Conservation (phyloP, 2,329 filamentous ascomycete genomes). For the Cercospora brassicicola region DNA sequence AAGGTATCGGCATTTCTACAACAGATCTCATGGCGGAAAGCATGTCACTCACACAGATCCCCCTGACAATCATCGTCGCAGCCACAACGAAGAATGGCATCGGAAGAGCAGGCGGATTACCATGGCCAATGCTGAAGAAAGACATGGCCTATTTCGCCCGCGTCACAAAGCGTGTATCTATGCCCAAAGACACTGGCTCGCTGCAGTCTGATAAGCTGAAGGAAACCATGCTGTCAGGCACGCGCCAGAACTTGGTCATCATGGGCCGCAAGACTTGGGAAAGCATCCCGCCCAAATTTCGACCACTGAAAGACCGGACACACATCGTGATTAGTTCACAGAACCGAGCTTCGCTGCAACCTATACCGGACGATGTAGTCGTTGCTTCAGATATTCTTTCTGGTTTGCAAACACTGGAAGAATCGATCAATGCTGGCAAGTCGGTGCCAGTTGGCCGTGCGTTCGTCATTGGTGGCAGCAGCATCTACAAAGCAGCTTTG, state of each 20-base stretch:
- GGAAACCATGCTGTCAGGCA: slow-evolving; percentile 23
- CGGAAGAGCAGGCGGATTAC: slow-evolving; percentile 72
- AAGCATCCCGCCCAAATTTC: slow-evolving; percentile 74
- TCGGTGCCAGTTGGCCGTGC: slow-evolving; percentile 54
- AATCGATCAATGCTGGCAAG: slow-evolving; percentile 29
- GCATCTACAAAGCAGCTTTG: slow-evolving; percentile 77
- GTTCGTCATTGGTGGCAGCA: slow-evolving; percentile 87
- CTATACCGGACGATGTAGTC: slow-evolving; percentile 51
- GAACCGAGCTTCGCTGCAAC: slow-evolving; percentile 24
- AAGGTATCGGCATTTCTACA: neutral
- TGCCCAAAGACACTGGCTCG: slow-evolving; percentile 46
- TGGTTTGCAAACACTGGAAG: slow-evolving; percentile 38
- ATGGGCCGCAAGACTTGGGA: slow-evolving; percentile 99
- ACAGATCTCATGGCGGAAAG: slow-evolving; percentile 25
- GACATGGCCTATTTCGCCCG: slow-evolving; percentile 96
- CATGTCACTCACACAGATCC: slow-evolving; percentile 35
- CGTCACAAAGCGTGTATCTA: slow-evolving; percentile 71
- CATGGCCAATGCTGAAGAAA: slow-evolving; percentile 83
- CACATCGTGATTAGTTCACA: slow-evolving; percentile 76
- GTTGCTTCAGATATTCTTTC: slow-evolving; percentile 47
- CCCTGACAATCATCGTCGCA: slow-evolving; percentile 87
- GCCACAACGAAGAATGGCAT: slow-evolving; percentile 87
- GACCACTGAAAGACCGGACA: slow-evolving; percentile 74
- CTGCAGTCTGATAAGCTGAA: slow-evolving; percentile 30
- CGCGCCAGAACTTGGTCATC: slow-evolving; percentile 65